Evolutionary conservation across 495 filamentous ascomycete genomes (phyloP).

Genomic region (Aspergillus panamensis): DNA sequence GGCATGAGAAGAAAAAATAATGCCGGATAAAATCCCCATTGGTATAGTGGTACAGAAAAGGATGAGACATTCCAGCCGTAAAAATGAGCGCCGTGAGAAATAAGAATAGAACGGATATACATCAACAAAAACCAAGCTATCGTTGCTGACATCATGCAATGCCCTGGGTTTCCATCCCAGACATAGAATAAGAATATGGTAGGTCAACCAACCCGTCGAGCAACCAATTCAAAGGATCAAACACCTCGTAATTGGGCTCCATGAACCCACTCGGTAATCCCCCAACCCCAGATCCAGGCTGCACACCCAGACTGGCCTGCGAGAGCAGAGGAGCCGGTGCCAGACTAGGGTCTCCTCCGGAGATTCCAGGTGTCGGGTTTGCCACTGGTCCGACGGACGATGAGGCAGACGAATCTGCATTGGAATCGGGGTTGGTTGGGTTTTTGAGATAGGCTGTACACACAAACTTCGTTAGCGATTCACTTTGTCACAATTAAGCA

Average conservation of each 20-base stretch:
- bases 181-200: constrained; percentile 55
- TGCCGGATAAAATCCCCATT: constrained; percentile 10
- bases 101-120: constrained; percentile 10
- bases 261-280: constrained; percentile 53
- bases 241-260: constrained; percentile 72
- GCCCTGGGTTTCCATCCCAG: constrained; percentile 40
- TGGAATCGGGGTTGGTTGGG: constrained; percentile 80
- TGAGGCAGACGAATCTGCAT: constrained; percentile 66
- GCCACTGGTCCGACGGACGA: constrained; percentile 45
- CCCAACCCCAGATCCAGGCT: constrained; percentile 34
- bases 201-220: constrained; percentile 80
- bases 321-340: constrained; percentile 42
- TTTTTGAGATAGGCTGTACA: constrained; percentile 68
- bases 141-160: constrained; percentile 25
- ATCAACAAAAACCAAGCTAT: background rate
- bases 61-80: background rate
- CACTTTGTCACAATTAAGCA: background rate
- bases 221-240: constrained; percentile 88
- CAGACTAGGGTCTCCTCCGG: constrained; percentile 44
- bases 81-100: constrained; percentile 20
- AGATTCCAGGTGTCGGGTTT: constrained; percentile 35
- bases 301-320: constrained; percentile 34
- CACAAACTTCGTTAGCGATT: constrained; percentile 9
- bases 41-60: constrained; percentile 20
- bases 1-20: background rate